These are phyloP conservation scores for Nemophila menziesii DNA, from an alignment of 257 asterid species.

Conservation along the genomic window DNA sequence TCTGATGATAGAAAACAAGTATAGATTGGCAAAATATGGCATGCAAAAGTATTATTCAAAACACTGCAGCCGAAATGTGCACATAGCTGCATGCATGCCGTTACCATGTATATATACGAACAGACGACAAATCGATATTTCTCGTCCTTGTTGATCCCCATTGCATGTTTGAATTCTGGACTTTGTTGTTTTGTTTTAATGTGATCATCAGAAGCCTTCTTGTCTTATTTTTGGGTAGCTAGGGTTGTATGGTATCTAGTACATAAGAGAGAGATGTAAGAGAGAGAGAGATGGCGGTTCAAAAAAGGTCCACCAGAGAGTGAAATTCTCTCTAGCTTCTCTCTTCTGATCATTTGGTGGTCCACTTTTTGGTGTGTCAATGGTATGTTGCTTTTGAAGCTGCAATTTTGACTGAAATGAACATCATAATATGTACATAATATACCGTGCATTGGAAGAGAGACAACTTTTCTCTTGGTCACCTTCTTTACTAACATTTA, in stretches of 20 bases:
- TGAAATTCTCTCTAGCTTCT: constrained; percentile 8
- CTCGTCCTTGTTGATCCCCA: constrained; percentile 14
- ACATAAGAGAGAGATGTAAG: constrained; percentile 3
- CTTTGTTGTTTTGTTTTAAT: constrained; percentile 10
- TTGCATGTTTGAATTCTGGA: constrained; percentile 13
- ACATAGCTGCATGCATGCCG: constrained; percentile 34
- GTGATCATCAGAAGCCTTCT: too few relatives aligned
- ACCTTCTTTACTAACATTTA: constrained; percentile 25
- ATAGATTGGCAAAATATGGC: constrained; percentile 28
- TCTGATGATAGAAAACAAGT: constrained; percentile 8
- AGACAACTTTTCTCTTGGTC: constrained; percentile 26
- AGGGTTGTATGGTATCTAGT: constrained; percentile 1
- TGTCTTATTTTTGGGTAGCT: constrained; percentile 6
- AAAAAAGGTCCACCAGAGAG: too few relatives aligned
- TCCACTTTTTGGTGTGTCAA: constrained; percentile 31
- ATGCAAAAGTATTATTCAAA: constrained; percentile 29
- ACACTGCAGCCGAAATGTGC: not conserved
- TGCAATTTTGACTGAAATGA: constrained; percentile 20
- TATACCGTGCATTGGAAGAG: constrained; percentile 14
- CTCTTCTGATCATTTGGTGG: constrained; percentile 10
- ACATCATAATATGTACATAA: constrained; percentile 2
- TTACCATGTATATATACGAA: constrained; percentile 33
- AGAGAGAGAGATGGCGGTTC: constrained; percentile 1
- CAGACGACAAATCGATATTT: constrained; percentile 35
- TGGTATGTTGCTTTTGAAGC: constrained; percentile 45